Base-by-base conservation (phyloP, 1,139 yeast genomes). In the Debaryomyces nepalensis region DNA sequence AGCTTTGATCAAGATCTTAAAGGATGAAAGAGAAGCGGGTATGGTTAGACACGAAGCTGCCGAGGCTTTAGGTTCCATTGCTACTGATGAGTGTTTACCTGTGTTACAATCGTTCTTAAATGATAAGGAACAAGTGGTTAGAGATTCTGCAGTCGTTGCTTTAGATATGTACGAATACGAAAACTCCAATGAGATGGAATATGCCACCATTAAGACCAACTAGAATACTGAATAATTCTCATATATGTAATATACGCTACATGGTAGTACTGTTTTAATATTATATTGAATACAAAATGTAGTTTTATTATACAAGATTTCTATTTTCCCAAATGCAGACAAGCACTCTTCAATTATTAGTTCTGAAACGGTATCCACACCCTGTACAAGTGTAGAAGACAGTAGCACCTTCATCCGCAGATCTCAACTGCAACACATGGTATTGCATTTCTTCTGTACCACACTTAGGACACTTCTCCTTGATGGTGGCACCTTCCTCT, bases 11-110 rank as follows among this genome's bases (percentile, higher is more conserved):
- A 83, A 87, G 65, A 91, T 93, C 6, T 77, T 95, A 56, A 81
- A 82, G 54, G 82, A 88, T 63, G 80, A 76, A 44, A 61, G 68
- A 12, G 97, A 95, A 70, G 98, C 95, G 35, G 96, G 95, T 47
- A 95, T 95, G 99, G 99, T 95, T 26, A 85, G 99, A 70, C 99
- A 95, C 63, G 99, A 95, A 69, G 99, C 99, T 44, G 99, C 99
- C 22, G 99, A 95, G 69, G 99, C 99, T 21, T 77, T 95, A 55
- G 99, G 99, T 18, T 81, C 96, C 21, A 93, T 95, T 62, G 98
- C 97, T 19, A 88, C 97, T n/a, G 96, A 88, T 56, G 97, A 91
- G 45, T 96, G 93, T 39, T 76, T 91, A 52, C 97, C 97, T 12
- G 84, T 93, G 29, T 79, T 95, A 58, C 79, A 87, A 61, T 73